Base-by-base conservation (phyloP, 257 asterid genomes). In the Mitragyna speciosa region DNA sequence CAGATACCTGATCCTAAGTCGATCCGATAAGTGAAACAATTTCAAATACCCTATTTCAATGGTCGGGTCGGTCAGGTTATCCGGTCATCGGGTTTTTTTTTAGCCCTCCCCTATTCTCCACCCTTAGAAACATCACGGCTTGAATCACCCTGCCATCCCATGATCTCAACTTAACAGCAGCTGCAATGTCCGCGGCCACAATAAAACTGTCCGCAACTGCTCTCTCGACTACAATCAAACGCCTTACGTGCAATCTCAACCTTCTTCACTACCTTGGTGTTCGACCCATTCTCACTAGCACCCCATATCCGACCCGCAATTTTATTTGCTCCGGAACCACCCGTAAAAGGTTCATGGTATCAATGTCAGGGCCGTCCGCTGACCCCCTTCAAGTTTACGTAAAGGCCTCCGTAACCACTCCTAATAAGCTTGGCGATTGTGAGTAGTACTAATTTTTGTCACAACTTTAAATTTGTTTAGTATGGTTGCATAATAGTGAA, bases 341-440 rank as follows among this genome's bases (percentile, higher is more conserved):
- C 75, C 82, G 84, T 64, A 82, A 82, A 75, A 83, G 79, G 80
- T 75, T 85, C 48, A 76, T 79, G 51, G 45, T 86, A 39, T 79
- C 87, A 36, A 86, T 92, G 87, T 85, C 89, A 82, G 80, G 85
- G 9, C 80, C 88, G 11, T 41, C 24, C 12, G 52, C 47, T 24
- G 86, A 83, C 70, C 93, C 97, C 76, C 84, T 93, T 33, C 90
- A 91, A 83, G 88, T 95, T 82, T 90, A 95, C 72, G 99, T 78
- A 68, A 95, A 95, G 76, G 92, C 89, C 81, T 95, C 99, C 56
- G 6, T 80, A 39, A 93, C 97, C 33, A 79, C 85, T 26, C 98
- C 98, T 71, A 88, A 87, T 86, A 88, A 76, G 85, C 96, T 93
- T 47, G 99, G 99, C 28, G 99, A 95, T 89, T 95, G 99, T 95